phyloP scores from a whole-genome alignment of 257 asterid genomes.

The Henckelia pumila region DNA sequence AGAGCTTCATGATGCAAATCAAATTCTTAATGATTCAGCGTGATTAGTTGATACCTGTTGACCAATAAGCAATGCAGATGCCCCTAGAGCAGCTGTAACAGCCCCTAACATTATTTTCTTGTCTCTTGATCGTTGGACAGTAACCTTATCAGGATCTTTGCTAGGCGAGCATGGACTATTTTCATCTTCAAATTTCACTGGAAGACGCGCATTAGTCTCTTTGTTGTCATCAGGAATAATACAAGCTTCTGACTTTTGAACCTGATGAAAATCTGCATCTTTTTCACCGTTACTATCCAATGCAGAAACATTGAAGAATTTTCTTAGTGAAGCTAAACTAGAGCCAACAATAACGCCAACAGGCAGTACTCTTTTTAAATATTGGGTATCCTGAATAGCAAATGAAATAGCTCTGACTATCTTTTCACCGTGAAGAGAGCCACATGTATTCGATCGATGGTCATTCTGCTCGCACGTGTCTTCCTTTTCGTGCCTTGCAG shows the following conservation, averaged over 20 bases:
- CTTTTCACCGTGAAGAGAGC: constrained; percentile 57
- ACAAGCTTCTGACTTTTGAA: constrained; percentile 28
- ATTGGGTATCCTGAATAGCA: constrained; percentile 62
- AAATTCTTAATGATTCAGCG: constrained; percentile 8
- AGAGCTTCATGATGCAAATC: constrained; percentile 18
- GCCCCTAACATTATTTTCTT: constrained; percentile 69
- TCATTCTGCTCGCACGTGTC: constrained; percentile 26
- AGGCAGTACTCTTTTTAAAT: constrained; percentile 67
- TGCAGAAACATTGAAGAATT: constrained; percentile 55
- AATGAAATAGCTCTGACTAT: constrained; percentile 55
- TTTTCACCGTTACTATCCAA: constrained; percentile 39
- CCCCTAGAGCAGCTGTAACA: constrained; percentile 93
- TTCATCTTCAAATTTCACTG: constrained; percentile 22
- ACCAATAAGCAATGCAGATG: constrained; percentile 74
- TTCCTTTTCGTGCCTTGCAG: constrained; percentile 40
- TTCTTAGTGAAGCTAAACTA: constrained; percentile 70
- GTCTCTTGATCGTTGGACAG: constrained; percentile 36
- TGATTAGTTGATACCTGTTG: constrained; percentile 53
- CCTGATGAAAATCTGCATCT: constrained; percentile 30
- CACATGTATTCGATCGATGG: constrained; percentile 32
- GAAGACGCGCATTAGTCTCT: constrained; percentile 28
- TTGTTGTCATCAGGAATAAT: constrained; percentile 28
- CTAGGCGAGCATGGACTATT: constrained; percentile 26
- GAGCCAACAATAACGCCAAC: constrained; percentile 88
- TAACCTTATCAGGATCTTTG: constrained; percentile 32